Conservation (phyloP, 495 filamentous ascomycete genomes). For the Acidiella bohemica region DNA sequence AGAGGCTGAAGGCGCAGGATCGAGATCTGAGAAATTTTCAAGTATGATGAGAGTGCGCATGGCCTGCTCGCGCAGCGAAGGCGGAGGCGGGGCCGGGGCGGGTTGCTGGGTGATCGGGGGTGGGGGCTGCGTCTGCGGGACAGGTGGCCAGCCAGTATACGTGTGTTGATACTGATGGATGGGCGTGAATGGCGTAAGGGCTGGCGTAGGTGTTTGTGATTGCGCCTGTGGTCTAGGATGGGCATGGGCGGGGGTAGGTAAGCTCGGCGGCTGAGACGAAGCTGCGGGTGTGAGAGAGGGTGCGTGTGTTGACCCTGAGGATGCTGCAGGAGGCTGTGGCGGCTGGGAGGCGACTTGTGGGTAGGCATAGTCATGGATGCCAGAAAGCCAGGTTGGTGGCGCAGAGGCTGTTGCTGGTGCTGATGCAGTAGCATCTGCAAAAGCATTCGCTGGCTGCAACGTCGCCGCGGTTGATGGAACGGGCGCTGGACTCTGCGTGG, state of each 20-base stretch:
- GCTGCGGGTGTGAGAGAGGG: no score
- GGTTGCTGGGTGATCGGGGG: conserved; percentile 3
- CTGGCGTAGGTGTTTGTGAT: background rate
- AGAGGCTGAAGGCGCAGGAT: background rate
- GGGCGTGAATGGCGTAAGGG: background rate
- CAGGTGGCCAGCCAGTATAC: conserved; percentile 13
- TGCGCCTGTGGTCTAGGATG: background rate
- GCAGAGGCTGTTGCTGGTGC: background rate
- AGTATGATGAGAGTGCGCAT: conserved; percentile 15
- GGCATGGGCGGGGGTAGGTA: no score
- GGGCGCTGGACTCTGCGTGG: no score
- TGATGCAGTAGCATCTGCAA: background rate
- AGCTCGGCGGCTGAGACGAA: no score
- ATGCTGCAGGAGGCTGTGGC: background rate
- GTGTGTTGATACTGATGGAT: background rate
- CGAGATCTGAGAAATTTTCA: conserved; percentile 5
- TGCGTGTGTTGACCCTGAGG: background rate
- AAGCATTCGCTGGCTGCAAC: background rate
- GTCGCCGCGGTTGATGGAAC: background rate
- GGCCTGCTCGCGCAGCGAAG: conserved; percentile 17
- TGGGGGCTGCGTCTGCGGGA: no score
- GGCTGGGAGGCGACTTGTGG: background rate
- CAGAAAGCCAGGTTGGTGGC: conserved; percentile 1
- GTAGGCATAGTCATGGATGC: conserved; percentile 3
- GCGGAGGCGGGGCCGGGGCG: conserved; percentile 3